Percentiles rank a stretch among this genome's conserved stretches.
Conservation (phyloP, 495 filamentous ascomycete species). For the Penicillium ucsense region DNA sequence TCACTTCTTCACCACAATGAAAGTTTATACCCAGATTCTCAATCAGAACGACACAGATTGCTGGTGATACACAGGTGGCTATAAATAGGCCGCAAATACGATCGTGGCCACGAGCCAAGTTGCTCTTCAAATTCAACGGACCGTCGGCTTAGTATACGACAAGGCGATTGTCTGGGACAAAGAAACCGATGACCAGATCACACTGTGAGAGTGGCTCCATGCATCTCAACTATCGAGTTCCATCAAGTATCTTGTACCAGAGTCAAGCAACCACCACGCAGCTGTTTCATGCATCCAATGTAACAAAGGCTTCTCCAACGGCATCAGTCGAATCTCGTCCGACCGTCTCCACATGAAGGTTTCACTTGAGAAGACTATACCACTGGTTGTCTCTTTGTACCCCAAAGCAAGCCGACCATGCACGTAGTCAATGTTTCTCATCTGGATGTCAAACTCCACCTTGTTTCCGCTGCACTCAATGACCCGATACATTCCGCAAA, state of each 20-base stretch:
- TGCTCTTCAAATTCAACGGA: too few species aligned
- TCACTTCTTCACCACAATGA: too few species aligned
- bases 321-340: constrained; percentile 14
- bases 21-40: too few species aligned
- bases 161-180: not conserved
- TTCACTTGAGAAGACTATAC: constrained; percentile 22
- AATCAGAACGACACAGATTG: too few species aligned
- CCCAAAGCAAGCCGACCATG: constrained; percentile 23
- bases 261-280: constrained; percentile 32
- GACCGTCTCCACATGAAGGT: constrained; percentile 26
- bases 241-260: constrained; percentile 25
- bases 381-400: constrained; percentile 5
- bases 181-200: not conserved
- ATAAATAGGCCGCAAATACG: too few species aligned
- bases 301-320: constrained; percentile 19
- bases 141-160: too few species aligned
- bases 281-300: constrained; percentile 28
- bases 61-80: too few species aligned
- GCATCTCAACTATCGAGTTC: constrained; percentile 9
- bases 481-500: constrained; percentile 27
- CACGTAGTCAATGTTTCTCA: constrained; percentile 9
- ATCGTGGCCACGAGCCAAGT: too few species aligned
- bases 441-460: constrained; percentile 26
- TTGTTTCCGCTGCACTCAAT: constrained; percentile 11
- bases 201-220: too few species aligned